These are phyloP conservation scores for Coemansia erecta DNA, from an alignment of 192 early-diverging fungal species.

Conservation along the genomic window DNA sequence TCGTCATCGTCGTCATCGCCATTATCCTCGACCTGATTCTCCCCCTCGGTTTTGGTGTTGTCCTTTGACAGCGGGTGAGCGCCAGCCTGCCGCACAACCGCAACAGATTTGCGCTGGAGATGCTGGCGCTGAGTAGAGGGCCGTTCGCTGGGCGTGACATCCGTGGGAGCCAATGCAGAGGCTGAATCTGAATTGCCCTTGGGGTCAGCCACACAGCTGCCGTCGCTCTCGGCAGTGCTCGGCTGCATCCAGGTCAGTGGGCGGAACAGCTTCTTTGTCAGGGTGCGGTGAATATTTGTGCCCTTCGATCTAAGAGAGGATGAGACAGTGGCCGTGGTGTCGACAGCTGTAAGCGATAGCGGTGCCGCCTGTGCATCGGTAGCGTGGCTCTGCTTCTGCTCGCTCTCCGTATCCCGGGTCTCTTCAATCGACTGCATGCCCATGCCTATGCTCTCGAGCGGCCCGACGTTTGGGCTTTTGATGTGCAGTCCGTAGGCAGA, in stretches of 20 bases:
- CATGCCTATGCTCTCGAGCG: not conserved
- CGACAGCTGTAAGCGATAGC: not conserved
- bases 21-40: not conserved
- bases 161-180: not conserved
- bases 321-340: not conserved
- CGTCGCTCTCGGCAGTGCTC: not conserved
- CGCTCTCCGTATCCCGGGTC: not conserved
- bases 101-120: constrained; percentile 9
- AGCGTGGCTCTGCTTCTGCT: not conserved
- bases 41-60: not conserved
- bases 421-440: not conserved
- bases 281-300: constrained; percentile 5
- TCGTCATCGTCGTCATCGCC: not conserved
- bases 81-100: constrained; percentile 6
- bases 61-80: constrained; percentile 2
- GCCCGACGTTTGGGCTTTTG: not conserved
- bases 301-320: no score
- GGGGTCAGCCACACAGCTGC: not conserved
- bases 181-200: not conserved
- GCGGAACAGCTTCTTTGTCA: constrained; percentile 26
- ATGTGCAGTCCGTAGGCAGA: constrained; percentile 33
- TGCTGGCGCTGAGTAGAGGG: constrained; percentile 1
- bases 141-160: not conserved
- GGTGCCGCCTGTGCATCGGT: not conserved
- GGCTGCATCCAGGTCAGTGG: constrained; percentile 28